phyloP scores from a whole-genome alignment of 2,329 filamentous ascomycete species.

The Arthroderma uncinatum region DNA sequence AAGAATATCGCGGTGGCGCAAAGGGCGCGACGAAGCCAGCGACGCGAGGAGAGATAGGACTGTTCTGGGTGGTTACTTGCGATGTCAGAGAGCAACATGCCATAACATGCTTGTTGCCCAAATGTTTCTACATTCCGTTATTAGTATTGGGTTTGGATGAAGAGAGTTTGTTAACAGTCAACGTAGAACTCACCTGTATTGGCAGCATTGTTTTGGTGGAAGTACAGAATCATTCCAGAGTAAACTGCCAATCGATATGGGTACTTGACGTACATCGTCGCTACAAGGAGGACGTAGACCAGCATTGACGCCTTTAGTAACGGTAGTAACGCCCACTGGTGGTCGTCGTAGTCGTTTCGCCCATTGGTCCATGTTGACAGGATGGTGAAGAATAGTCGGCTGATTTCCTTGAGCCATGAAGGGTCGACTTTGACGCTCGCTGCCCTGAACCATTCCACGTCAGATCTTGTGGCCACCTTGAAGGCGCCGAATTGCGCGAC shows the following conservation, averaged over 20 bases:
- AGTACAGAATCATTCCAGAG: slow-evolving; percentile 38
- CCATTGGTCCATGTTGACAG: slow-evolving; percentile 42
- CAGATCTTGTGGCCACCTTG: slow-evolving; percentile 37
- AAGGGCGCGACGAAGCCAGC: slow-evolving; percentile 30
- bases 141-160: not conserved
- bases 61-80: slow-evolving; percentile 39
- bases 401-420: slow-evolving; percentile 36
- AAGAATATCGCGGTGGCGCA: slow-evolving; percentile 27
- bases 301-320: slow-evolving; percentile 38
- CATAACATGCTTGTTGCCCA: slow-evolving; percentile 42
- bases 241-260: slow-evolving; percentile 35
- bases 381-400: slow-evolving; percentile 37
- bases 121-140: slow-evolving; percentile 39
- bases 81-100: slow-evolving; percentile 43
- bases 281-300: slow-evolving; percentile 36
- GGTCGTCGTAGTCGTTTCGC: slow-evolving; percentile 43
- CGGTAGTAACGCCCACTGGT: slow-evolving; percentile 44
- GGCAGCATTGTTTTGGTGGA: slow-evolving; percentile 37
- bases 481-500: slow-evolving; percentile 42
- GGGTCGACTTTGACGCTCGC: slow-evolving; percentile 38
- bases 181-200: slow-evolving; percentile 37
- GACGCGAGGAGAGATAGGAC: slow-evolving; percentile 35
- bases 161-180: not conserved
- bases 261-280: slow-evolving; percentile 38
- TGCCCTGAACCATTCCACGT: slow-evolving; percentile 43